Percentiles rank a stretch among this genome's conserved stretches.
phyloP scores from a whole-genome alignment of 75 land plant species.

The Pinus taeda region DNA sequence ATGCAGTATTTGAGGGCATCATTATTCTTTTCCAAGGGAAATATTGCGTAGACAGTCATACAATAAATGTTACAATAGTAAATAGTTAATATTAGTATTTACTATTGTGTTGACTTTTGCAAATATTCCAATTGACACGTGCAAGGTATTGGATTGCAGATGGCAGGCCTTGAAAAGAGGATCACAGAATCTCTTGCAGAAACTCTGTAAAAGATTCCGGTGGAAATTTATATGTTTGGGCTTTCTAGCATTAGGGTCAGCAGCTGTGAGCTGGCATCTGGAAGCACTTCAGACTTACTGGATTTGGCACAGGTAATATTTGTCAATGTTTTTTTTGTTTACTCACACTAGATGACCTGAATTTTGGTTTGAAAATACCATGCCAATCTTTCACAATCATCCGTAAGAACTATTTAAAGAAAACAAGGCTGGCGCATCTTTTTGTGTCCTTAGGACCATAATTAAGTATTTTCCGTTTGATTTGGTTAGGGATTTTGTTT shows the following conservation, averaged over 20 bases:
- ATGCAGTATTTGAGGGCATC: no score
- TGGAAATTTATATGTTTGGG: conserved; percentile 58
- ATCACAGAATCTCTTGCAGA: conserved; percentile 21
- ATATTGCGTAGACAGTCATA: not conserved
- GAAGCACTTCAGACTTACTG: conserved; percentile 53
- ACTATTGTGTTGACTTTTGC: not conserved
- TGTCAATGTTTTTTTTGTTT: not conserved
- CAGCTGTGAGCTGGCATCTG: conserved; percentile 50
- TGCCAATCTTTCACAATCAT: not conserved
- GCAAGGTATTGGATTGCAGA: conserved; percentile 22
- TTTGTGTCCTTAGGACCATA: no score
- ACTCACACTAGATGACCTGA: not conserved
- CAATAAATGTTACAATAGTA: not conserved
- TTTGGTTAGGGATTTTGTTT: no score
- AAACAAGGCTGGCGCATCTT: no score
- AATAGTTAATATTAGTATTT: not conserved
- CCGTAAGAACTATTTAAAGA: no score
- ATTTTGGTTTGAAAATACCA: not conserved
- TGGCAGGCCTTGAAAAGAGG: conserved; percentile 28
- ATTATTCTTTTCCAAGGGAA: not conserved
- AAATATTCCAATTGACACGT: not conserved
- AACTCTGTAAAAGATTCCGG: conserved; percentile 32
- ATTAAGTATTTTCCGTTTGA: no score
- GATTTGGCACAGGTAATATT: conserved; percentile 74
- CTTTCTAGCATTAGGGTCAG: conserved; percentile 32